Evolutionary conservation across 1,284 basidiomycete species (phyloP).

Genomic region (Ceratobasidium sp.): DNA sequence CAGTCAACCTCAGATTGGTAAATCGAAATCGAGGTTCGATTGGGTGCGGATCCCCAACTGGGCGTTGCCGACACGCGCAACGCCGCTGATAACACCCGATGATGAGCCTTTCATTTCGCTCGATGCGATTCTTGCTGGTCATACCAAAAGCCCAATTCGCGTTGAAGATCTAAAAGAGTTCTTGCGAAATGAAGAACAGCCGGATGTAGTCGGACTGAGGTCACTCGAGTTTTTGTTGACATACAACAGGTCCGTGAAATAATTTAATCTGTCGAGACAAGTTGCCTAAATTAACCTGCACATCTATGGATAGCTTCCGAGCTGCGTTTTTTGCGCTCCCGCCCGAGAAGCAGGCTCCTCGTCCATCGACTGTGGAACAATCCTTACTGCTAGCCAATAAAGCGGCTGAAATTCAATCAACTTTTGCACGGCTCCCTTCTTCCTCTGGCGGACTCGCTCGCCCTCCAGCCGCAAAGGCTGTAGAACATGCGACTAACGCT

Average conservation of each 20-base stretch:
- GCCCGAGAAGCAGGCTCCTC: constrained; percentile 41
- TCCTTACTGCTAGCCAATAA: constrained; percentile 23
- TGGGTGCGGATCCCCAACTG: constrained; percentile 36
- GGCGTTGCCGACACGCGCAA: constrained; percentile 20
- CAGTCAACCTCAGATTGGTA: constrained; percentile 31
- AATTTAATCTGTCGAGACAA: background rate
- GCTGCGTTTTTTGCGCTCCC: constrained; percentile 42
- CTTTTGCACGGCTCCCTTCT: background rate
- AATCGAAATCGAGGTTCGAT: constrained; percentile 14
- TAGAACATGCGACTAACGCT: background rate
- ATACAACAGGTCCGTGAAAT: constrained; percentile 40
- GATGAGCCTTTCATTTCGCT: constrained; percentile 26
- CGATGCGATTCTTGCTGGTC: constrained; percentile 40
- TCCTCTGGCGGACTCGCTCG: constrained; percentile 5
- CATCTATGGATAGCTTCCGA: constrained; percentile 27
- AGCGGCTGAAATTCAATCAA: constrained; percentile 34
- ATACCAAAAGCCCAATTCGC: constrained; percentile 42
- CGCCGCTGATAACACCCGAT: constrained; percentile 1
- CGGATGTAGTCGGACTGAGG: background rate
- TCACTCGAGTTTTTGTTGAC: constrained; percentile 43
- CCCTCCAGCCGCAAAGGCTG: constrained; percentile 13
- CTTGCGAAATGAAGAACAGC: constrained; percentile 19
- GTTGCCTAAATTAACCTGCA: background rate
- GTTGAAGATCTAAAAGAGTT: constrained; percentile 41
- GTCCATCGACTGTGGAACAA: constrained; percentile 34